Conservation (phyloP, 2,329 filamentous ascomycete genomes). For the Aspergillus udagawae region DNA sequence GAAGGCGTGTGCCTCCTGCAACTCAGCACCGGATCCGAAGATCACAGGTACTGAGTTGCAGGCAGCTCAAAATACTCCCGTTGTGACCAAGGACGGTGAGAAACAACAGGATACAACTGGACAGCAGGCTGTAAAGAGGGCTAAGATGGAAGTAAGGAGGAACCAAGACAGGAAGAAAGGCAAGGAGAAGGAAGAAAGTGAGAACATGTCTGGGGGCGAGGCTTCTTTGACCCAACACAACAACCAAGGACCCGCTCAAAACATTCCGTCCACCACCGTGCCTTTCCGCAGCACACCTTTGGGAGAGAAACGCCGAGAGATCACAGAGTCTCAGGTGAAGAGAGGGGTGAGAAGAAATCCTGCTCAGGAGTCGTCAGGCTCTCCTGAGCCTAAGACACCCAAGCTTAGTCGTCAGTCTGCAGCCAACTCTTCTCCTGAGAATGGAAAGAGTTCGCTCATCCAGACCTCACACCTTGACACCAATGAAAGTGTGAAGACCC, state of each 20-base stretch:
- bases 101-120: neutral
- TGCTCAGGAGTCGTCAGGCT: conserved; percentile 4
- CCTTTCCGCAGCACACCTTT: neutral
- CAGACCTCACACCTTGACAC: neutral
- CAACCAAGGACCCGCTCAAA: neutral
- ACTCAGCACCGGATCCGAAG: neutral
- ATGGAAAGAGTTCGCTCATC: neutral
- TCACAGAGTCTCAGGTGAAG: neutral
- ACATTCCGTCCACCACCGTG: conserved; percentile 1
- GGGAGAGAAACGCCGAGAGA: neutral
- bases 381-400: conserved; percentile 1
- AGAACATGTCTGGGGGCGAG: neutral
- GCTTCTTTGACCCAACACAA: conserved; percentile 3
- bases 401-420: neutral
- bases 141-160: neutral
- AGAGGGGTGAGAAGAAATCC: conserved; percentile 1
- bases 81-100: neutral
- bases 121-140: neutral
- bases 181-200: neutral
- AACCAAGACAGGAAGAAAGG: neutral
- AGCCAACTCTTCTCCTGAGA: neutral
- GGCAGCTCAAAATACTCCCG: neutral
- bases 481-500: conserved; percentile 3
- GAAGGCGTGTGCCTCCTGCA: neutral
- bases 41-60: conserved; percentile 1